Evolutionary conservation across 176 grass and related monocot genomes (phyloP).

Genomic region (Aechmea fasciata): DNA sequence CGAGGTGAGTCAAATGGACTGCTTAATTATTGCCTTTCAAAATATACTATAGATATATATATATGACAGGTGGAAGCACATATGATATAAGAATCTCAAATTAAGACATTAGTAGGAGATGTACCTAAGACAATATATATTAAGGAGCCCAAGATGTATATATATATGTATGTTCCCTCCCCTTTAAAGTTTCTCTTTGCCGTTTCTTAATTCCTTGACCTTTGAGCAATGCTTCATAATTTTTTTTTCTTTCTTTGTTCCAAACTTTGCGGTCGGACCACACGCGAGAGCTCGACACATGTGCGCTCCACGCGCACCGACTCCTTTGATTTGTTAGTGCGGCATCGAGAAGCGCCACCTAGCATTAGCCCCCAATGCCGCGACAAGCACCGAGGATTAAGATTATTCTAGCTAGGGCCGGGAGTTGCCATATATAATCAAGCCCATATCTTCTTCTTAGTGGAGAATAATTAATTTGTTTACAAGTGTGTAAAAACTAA

Average conservation of each 20-base stretch:
- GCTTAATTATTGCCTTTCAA: no score
- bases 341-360: background rate
- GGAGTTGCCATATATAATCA: background rate
- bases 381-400: background rate
- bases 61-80: background rate
- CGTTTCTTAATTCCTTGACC: background rate
- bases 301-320: background rate
- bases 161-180: background rate
- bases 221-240: no score
- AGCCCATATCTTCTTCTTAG: background rate
- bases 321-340: background rate
- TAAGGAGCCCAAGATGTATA: background rate
- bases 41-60: no score
- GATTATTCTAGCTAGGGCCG: background rate
- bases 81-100: background rate
- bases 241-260: no score
- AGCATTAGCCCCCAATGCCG: background rate
- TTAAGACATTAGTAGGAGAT: background rate
- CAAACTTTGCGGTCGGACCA: background rate
- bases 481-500: background rate
- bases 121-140: background rate
- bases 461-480: background rate
- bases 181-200: background rate
- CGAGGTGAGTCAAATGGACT: no score
- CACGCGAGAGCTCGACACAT: background rate